Percentiles rank a stretch among this genome's conserved stretches.
Conservation (phyloP, 177 flowering plant species). For the Vitis hybrid region DNA sequence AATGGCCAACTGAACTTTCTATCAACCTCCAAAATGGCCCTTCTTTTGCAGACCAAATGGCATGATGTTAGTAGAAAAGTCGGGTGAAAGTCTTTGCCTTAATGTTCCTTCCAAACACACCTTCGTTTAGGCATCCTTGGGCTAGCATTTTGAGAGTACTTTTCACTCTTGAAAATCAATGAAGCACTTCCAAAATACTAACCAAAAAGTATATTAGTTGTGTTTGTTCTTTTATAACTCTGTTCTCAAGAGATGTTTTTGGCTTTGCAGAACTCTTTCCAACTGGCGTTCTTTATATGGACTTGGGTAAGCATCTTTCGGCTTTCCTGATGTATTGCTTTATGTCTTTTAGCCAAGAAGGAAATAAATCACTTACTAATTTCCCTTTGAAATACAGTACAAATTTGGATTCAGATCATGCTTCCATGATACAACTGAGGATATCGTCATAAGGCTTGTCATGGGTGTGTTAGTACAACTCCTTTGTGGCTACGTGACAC, state of each 20-base stretch:
- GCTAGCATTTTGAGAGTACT: background rate
- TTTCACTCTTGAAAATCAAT: too few relatives aligned
- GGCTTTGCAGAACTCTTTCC: slow-evolving; percentile 65
- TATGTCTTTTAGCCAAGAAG: background rate
- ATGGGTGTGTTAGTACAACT: slow-evolving; percentile 51
- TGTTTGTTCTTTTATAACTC: too few relatives aligned
- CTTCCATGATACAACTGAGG: slow-evolving; percentile 45
- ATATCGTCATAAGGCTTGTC: slow-evolving; percentile 39
- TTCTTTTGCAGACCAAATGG: too few relatives aligned
- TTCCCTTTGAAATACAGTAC: slow-evolving; percentile 33
- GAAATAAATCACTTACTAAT: background rate
- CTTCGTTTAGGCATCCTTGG: background rate
- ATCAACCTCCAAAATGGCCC: too few relatives aligned
- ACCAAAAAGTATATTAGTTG: too few relatives aligned
- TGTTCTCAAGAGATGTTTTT: background rate
- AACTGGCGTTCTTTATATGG: slow-evolving; percentile 70
- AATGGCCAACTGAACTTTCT: too few relatives aligned
- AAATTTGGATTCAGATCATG: slow-evolving; percentile 57
- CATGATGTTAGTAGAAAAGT: too few relatives aligned
- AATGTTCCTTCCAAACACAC: too few relatives aligned
- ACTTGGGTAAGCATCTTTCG: slow-evolving; percentile 47
- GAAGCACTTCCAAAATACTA: too few relatives aligned
- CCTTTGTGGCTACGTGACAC: slow-evolving; percentile 63
- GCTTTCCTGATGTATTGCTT: background rate
- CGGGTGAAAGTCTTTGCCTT: too few relatives aligned